These are phyloP conservation scores for Xylaria acuta DNA, from an alignment of 495 filamentous ascomycete genomes.

Conservation along the genomic window DNA sequence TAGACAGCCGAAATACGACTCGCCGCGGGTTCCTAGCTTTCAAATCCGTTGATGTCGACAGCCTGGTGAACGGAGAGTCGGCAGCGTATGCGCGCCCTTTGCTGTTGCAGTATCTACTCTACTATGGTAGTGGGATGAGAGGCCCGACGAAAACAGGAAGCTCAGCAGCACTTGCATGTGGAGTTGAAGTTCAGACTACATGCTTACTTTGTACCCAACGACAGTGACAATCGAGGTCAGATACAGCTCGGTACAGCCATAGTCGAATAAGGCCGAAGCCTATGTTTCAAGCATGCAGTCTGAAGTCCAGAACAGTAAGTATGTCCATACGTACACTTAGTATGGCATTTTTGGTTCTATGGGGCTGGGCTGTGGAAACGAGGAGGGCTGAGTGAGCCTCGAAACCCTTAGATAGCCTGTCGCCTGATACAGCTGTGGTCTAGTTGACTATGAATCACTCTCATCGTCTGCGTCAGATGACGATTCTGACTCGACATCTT, in stretches of 20 bases:
- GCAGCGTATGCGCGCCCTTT: background rate
- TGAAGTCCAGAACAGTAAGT: background rate
- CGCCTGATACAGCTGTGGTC: constrained; percentile 1
- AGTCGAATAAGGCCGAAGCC: background rate
- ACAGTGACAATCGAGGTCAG: background rate
- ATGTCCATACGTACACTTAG: background rate
- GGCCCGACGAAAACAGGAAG: background rate
- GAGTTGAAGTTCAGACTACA: background rate
- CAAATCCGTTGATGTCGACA: background rate
- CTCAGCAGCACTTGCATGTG: background rate
- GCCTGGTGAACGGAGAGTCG: background rate
- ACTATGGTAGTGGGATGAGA: background rate
- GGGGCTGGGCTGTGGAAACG: constrained; percentile 1
- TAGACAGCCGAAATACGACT: constrained; percentile 3
- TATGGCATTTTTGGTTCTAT: background rate
- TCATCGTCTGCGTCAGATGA: background rate
- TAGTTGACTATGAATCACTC: background rate
- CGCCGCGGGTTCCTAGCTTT: background rate
- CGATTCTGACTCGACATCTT: background rate
- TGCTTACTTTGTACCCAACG: background rate
- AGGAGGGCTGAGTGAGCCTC: constrained; percentile 18
- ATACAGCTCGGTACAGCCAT: background rate
- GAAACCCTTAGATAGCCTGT: background rate
- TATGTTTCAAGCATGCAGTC: background rate
- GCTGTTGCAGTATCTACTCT: background rate